phyloP scores from a whole-genome alignment of 768 basidiomycete genomes.

The Tricholoma flavovirens region DNA sequence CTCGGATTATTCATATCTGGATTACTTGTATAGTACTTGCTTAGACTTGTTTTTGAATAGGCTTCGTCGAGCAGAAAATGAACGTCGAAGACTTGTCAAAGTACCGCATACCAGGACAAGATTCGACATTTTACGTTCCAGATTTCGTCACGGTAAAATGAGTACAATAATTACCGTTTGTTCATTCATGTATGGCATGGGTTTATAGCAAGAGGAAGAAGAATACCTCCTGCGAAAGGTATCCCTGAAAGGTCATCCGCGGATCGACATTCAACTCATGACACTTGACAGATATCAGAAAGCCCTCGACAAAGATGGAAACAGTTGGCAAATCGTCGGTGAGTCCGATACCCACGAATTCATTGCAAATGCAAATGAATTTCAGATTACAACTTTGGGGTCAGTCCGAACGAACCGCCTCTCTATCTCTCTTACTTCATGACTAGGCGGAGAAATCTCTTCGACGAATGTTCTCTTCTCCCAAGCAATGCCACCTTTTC shows the following conservation, averaged over 20 bases:
- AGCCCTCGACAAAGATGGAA: conserved; percentile 84
- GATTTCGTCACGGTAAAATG: conserved; percentile 58
- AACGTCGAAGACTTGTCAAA: conserved; percentile 16
- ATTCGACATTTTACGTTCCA: conserved; percentile 60
- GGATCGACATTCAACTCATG: conserved; percentile 4
- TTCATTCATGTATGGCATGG: background rate
- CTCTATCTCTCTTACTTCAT: conserved; percentile 1
- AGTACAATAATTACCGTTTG: conserved; percentile 7
- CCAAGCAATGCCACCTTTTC: conserved; percentile 64
- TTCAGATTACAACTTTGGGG: conserved; percentile 71
- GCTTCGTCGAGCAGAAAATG: background rate
- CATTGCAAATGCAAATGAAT: background rate
- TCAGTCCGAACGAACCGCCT: conserved; percentile 22
- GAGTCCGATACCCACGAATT: conserved; percentile 19
- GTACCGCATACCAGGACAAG: conserved; percentile 31
- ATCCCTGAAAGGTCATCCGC: conserved; percentile 11
- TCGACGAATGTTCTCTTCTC: conserved; percentile 62
- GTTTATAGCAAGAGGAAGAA: conserved; percentile 58
- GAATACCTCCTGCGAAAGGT: conserved; percentile 74
- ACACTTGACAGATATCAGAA: conserved; percentile 55
- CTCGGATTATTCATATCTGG: background rate
- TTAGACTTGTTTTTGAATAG: background rate
- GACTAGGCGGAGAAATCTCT: conserved; percentile 67
- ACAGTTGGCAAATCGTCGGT: conserved; percentile 65
- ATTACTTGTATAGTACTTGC: background rate